Conservation (phyloP, 2,329 filamentous ascomycete species). For the Dryadomyces quercivorus region DNA sequence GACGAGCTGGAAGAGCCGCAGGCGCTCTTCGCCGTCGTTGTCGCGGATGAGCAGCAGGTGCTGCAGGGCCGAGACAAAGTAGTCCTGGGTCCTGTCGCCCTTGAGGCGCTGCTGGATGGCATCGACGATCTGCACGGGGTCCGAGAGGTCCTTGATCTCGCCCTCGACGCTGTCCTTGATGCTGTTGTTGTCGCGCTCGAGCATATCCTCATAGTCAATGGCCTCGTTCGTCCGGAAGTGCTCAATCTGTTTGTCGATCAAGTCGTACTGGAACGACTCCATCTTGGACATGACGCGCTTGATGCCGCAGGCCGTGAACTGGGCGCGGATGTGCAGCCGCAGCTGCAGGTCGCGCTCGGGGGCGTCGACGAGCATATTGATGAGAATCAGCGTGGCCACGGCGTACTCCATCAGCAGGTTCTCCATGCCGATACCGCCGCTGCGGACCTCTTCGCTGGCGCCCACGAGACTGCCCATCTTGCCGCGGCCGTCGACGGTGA, state of each 20-base stretch:
- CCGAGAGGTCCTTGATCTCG: slow-evolving; percentile 82
- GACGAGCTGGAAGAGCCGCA: slow-evolving; percentile 94
- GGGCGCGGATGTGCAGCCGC: slow-evolving; percentile 85
- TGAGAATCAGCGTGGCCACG: slow-evolving; percentile 81
- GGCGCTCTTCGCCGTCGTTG: slow-evolving; percentile 79
- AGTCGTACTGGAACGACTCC: slow-evolving; percentile 96
- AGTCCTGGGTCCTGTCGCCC: slow-evolving; percentile 80
- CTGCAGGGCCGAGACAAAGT: slow-evolving; percentile 90
- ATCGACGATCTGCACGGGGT: slow-evolving; percentile 86
- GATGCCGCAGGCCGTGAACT: slow-evolving; percentile 92
- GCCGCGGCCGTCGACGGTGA: slow-evolving; percentile 89
- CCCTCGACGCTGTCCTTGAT: slow-evolving; percentile 79
- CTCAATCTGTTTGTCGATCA: slow-evolving; percentile 97
- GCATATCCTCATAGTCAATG: slow-evolving; percentile 95
- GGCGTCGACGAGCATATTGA: slow-evolving; percentile 94
- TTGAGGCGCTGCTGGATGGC: slow-evolving; percentile 78
- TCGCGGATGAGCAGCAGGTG: slow-evolving; percentile 88
- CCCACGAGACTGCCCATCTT: slow-evolving; percentile 98
- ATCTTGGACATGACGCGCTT: slow-evolving; percentile 91
- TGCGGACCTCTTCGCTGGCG: slow-evolving; percentile 90
- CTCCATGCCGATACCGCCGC: slow-evolving; percentile 95
- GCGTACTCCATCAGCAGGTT: slow-evolving; percentile 99
- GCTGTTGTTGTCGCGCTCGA: slow-evolving; percentile 82
- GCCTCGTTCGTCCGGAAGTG: slow-evolving; percentile 87
- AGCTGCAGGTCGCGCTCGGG: slow-evolving; percentile 81